Base-by-base conservation (phyloP, 352 stramenopile genomes). In the Globisporangium iwayamae region DNA sequence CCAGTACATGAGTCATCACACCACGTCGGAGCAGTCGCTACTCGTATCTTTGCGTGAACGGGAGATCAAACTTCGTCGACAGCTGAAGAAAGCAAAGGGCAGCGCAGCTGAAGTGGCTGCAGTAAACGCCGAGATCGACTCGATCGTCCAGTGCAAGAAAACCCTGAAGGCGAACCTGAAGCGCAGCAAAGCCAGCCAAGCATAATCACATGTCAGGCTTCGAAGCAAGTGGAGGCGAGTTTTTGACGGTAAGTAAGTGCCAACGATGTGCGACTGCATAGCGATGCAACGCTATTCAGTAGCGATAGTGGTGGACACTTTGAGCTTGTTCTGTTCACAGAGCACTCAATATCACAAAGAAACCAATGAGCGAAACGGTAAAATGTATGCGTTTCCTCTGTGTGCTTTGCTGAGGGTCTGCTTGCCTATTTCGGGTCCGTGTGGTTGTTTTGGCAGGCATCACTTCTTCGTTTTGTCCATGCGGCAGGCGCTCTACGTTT, bases 141-240 rank as follows among this genome's bases (percentile, higher is more conserved):
- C 75, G 47, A 71, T 91, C 60, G 66, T 71, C 25, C 63, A 80
- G 69, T 90, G 80, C 66, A 91, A 88, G 57, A 58, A 60, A 41
- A 64, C 75, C 47, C 55, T 88, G 20, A 90, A 92, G 77, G 69
- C 78, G 39, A 85, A 78, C 57, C 68, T 87, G 30, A 86, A 79
- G 68, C 68, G 70, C 62, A 70, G 78, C 34, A 70, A 75, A 53
- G 66, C 61, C 13, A 57, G 20, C 46, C 16, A 56, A 30, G 46
- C 59, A 20, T 39, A 41, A 54, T n/a, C n/a, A 46, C 41, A 48
- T 25, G 46, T 11, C 36, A 16, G 28, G 20, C 5, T 22, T 32
- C 41, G 11, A 9, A 53, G 16, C 10, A 10, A 50, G 13, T 50
- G 13, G 9, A 9, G 16, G 4, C 1, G 34, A 60, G 9, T 48